These are phyloP conservation scores for Stagonosporopsis rhizophila DNA, from an alignment of 2,329 filamentous ascomycete species.

Conservation along the genomic window DNA sequence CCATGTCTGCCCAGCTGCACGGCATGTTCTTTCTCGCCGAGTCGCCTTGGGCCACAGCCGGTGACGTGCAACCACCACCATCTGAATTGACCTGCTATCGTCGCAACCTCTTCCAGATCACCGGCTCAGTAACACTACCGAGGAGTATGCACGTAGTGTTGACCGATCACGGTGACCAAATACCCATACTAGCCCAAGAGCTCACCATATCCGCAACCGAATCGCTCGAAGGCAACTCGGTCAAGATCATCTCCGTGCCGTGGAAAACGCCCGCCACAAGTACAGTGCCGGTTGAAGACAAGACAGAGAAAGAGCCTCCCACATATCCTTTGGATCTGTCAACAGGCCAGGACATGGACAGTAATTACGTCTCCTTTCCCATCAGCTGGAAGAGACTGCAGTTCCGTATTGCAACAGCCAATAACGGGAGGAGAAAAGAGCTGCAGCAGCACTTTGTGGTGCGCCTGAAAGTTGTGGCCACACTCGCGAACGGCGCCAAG, in stretches of 20 bases:
- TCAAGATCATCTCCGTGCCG: constrained; percentile 94
- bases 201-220: constrained; percentile 91
- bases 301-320: constrained; percentile 83
- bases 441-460: constrained; percentile 96
- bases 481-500: constrained; percentile 82
- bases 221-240: constrained; percentile 88
- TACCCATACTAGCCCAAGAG: constrained; percentile 83
- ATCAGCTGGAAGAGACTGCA: constrained; percentile 94
- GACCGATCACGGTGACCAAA: constrained; percentile 82
- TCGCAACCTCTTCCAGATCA: constrained; percentile 94
- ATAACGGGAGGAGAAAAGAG: constrained; percentile 93
- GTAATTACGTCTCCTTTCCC: constrained; percentile 87
- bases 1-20: constrained; percentile 78
- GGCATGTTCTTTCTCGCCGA: constrained; percentile 91
- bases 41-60: constrained; percentile 70
- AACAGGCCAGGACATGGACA: constrained; percentile 72
- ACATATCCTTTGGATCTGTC: constrained; percentile 76
- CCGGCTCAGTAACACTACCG: constrained; percentile 83
- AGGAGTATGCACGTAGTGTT: constrained; percentile 79
- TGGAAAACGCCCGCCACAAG: constrained; percentile 95
- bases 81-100: constrained; percentile 95
- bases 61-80: constrained; percentile 62
- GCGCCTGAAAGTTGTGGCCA: constrained; percentile 83
- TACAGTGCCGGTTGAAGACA: constrained; percentile 70
- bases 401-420: constrained; percentile 93